Conservation (phyloP, 768 basidiomycete genomes). For the Termitomyces sp. region DNA sequence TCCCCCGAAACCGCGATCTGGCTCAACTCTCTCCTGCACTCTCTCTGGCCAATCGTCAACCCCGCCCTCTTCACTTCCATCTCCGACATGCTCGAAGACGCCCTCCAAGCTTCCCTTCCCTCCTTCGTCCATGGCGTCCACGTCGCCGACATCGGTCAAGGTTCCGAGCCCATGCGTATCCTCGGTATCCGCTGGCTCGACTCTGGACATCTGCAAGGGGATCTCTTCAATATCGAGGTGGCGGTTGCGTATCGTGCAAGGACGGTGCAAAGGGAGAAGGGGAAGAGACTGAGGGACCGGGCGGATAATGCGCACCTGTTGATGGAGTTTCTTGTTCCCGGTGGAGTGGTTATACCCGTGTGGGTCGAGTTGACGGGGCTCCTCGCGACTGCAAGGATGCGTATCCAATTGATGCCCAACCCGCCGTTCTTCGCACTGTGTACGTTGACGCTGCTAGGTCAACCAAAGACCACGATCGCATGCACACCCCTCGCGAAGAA, state of each 20-base stretch:
- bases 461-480: constrained; percentile 63
- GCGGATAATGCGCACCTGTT: constrained; percentile 64
- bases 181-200: constrained; percentile 59
- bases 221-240: constrained; percentile 68
- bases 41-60: constrained; percentile 75
- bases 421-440: constrained; percentile 55
- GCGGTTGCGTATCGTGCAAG: constrained; percentile 64
- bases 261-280: constrained; percentile 36
- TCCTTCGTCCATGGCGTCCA: constrained; percentile 58
- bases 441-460: constrained; percentile 65
- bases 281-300: constrained; percentile 36
- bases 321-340: constrained; percentile 63
- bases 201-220: constrained; percentile 34
- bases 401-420: constrained; percentile 73
- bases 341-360: constrained; percentile 48
- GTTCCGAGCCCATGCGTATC: constrained; percentile 67
- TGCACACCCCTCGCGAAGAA: constrained; percentile 61
- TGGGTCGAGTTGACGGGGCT: constrained; percentile 75
- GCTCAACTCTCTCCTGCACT: constrained; percentile 62
- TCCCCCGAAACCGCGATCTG: constrained; percentile 44
- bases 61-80: constrained; percentile 59
- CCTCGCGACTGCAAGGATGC: constrained; percentile 59
- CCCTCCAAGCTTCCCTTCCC: constrained; percentile 53
- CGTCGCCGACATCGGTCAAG: constrained; percentile 69
- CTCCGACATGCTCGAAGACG: constrained; percentile 64